Evolutionary conservation across 305 asterid species (phyloP).

Genomic region (Solanum hybrid): DNA sequence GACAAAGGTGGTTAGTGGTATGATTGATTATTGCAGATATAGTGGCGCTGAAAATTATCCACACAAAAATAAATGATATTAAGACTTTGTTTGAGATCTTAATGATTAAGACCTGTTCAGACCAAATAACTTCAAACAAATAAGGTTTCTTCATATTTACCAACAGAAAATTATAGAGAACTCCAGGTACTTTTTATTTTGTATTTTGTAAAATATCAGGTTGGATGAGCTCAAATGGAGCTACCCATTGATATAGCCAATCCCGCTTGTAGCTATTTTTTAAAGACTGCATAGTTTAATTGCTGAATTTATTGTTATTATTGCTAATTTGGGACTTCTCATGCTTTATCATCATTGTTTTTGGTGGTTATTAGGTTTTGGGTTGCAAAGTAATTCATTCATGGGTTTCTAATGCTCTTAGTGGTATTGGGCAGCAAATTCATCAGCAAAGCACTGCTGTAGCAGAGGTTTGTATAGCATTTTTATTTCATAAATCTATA

Average conservation of each 20-base stretch:
- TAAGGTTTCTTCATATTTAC: background rate
- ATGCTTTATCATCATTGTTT: constrained; percentile 23
- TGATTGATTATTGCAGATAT: background rate
- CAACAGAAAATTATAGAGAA: background rate
- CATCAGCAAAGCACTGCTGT: constrained; percentile 40
- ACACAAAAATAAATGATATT: background rate
- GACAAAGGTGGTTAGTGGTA: background rate
- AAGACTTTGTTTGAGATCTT: background rate
- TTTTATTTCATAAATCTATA: background rate
- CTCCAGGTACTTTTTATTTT: background rate
- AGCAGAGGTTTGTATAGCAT: constrained; percentile 36
- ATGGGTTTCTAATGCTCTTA: constrained; percentile 71
- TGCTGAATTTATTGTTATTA: background rate
- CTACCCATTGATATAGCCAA: background rate
- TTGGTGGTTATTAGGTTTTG: constrained; percentile 74
- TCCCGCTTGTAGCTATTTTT: background rate
- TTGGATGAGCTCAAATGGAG: background rate
- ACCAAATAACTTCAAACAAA: background rate
- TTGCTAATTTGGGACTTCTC: background rate
- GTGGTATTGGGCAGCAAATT: constrained; percentile 42
- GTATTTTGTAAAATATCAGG: background rate
- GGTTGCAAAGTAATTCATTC: constrained; percentile 86
- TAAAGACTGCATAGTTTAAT: background rate
- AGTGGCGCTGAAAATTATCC: background rate
- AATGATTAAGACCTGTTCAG: background rate